Evolutionary conservation across 257 asterid genomes (phyloP).

Genomic region (Ajuga chamaepitys): DNA sequence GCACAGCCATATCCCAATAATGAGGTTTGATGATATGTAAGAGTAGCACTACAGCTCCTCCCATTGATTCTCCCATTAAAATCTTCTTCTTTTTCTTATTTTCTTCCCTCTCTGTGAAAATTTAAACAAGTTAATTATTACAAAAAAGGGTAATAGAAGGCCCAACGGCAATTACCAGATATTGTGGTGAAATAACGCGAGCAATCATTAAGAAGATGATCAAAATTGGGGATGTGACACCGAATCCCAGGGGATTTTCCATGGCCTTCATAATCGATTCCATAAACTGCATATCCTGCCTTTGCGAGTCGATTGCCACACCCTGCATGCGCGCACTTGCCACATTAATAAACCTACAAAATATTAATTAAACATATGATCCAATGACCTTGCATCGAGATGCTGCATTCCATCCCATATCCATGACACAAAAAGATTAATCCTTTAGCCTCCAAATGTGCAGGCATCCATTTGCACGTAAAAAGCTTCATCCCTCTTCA

Average conservation of each 20-base stretch:
- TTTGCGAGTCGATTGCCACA: constrained; percentile 38
- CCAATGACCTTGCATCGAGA: constrained; percentile 46
- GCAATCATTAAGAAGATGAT: constrained; percentile 43
- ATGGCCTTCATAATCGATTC: constrained; percentile 62
- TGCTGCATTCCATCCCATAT: constrained; percentile 56
- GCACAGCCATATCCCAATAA: constrained; percentile 61
- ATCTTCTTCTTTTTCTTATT: constrained; percentile 50
- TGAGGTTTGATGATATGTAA: constrained; percentile 51
- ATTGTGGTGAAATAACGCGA: constrained; percentile 42
- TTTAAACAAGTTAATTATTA: too few relatives aligned
- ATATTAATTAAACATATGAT: too few relatives aligned
- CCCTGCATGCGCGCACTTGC: too few relatives aligned
- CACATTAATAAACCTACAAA: too few relatives aligned
- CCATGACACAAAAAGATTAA: constrained; percentile 57
- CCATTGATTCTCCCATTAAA: constrained; percentile 72
- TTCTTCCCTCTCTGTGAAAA: constrained; percentile 33
- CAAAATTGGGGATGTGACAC: constrained; percentile 36
- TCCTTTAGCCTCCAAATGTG: constrained; percentile 27
- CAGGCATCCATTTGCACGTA: constrained; percentile 40
- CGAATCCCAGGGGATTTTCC: constrained; percentile 62
- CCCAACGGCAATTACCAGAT: constrained; percentile 39
- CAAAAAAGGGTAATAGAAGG: too few relatives aligned
- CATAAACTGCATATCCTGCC: constrained; percentile 56
- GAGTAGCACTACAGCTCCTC: constrained; percentile 56
- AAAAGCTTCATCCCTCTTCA: constrained; percentile 34